A percentile compares a stretch with the other conserved stretches of the same genome.
Evolutionary conservation across 2,329 filamentous ascomycete species (phyloP).

Genomic region (Penicillium psychrosexuale): DNA sequence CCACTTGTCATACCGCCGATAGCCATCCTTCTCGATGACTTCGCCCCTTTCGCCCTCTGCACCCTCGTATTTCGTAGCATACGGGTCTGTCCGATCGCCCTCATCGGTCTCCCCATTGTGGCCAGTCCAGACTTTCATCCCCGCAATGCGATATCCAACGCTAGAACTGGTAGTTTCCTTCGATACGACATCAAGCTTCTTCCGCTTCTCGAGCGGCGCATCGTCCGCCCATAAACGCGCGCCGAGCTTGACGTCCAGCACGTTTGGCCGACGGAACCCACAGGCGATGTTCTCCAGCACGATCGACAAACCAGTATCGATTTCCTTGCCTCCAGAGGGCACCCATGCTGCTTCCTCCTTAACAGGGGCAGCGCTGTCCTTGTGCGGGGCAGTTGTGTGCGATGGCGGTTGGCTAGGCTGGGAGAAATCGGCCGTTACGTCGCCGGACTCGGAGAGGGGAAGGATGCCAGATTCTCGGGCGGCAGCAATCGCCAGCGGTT

Average conservation of each 20-base stretch:
- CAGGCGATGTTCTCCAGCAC: constrained; percentile 80
- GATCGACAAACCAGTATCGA: constrained; percentile 74
- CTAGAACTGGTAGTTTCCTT: constrained; percentile 57
- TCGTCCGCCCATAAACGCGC: constrained; percentile 78
- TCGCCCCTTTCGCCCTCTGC: constrained; percentile 45
- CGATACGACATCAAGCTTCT: constrained; percentile 58
- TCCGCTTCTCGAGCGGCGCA: constrained; percentile 57
- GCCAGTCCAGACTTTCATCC: constrained; percentile 59
- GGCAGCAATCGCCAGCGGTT: constrained; percentile 41
- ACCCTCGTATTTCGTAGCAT: constrained; percentile 44
- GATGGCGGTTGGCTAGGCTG: constrained; percentile 17
- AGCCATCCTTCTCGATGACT: constrained; percentile 50
- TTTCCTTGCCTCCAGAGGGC: constrained; percentile 57
- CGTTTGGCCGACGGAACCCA: constrained; percentile 80
- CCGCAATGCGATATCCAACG: constrained; percentile 63
- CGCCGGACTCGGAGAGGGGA: constrained; percentile 25
- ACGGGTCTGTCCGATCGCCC: constrained; percentile 34
- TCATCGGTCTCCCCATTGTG: constrained; percentile 32
- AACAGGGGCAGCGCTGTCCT: constrained; percentile 20
- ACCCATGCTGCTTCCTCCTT: constrained; percentile 37
- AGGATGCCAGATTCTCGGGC: constrained; percentile 49
- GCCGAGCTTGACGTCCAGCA: constrained; percentile 90
- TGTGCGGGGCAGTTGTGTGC: constrained; percentile 25
- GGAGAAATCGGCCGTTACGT: constrained; percentile 7
- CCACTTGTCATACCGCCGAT: constrained; percentile 62